A percentile compares a stretch with the other conserved stretches of the same genome.
Evolutionary conservation across 306 rosid genomes (phyloP).

Genomic region (Rosa lucieae): DNA sequence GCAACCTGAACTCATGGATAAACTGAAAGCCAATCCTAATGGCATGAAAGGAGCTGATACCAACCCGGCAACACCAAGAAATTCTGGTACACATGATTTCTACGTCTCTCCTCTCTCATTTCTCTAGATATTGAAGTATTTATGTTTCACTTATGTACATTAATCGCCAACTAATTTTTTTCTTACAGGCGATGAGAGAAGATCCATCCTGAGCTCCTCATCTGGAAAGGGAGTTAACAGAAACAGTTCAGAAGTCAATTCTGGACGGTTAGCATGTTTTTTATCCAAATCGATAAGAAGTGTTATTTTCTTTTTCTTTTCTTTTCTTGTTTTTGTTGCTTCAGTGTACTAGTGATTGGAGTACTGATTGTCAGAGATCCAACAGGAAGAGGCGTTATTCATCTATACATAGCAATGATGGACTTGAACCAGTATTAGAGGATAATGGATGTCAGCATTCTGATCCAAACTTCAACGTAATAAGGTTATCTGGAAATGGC

Average conservation of each 20-base stretch:
- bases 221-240: slow-evolving; percentile 58
- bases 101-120: neutral
- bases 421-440: slow-evolving; percentile 69
- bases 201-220: slow-evolving; percentile 47
- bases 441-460: slow-evolving; percentile 29
- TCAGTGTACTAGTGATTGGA: slow-evolving; percentile 19
- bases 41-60: slow-evolving; percentile 32
- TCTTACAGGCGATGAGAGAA: slow-evolving; percentile 39
- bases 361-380: slow-evolving; percentile 36
- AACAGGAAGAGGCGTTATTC: slow-evolving; percentile 51
- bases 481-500: slow-evolving; percentile 45
- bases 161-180: slow-evolving; percentile 12
- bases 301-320: neutral
- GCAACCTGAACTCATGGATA: slow-evolving; percentile 30
- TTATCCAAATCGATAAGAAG: neutral
- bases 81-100: slow-evolving; percentile 47
- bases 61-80: slow-evolving; percentile 44
- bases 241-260: slow-evolving; percentile 38
- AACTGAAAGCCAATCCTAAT: slow-evolving; percentile 35
- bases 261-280: slow-evolving; percentile 47
- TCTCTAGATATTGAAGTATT: slow-evolving; percentile 9
- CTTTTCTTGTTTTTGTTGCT: neutral
- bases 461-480: slow-evolving; percentile 49
- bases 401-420: slow-evolving; percentile 54
- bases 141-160: slow-evolving; percentile 11